Base-by-base conservation (phyloP, 129 eudicot genomes). In the Chrysanthemum lavandulifolium region DNA sequence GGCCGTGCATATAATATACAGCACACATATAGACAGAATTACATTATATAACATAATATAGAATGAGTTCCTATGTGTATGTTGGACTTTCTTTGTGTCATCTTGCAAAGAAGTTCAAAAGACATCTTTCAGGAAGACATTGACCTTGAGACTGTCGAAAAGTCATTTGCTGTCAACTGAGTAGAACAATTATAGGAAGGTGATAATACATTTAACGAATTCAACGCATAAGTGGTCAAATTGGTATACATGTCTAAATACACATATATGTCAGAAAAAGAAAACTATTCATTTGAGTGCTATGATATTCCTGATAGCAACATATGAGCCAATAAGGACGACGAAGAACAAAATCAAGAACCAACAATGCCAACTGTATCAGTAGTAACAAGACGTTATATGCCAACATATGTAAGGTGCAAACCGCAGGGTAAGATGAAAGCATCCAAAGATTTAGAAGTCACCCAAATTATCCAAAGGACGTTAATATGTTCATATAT, bases 1-100 rank as follows among this genome's bases (percentile, higher is more conserved):
- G 81, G 75, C 81, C 76, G 70, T 61, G 33, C 45, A 69, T 68
- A 60, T 51, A 18, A 31, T 61, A 76, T 43, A 56, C 31, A 67
- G 1, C 40, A 19, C 11, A 65, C 53, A 61, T 73, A 48, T 59
- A 45, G 14, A 73, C 50, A 73, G 40, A 33, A 61, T 7, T 61
- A 60, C 18, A 11, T 18, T 48, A 33, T n/a, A 66, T 55, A 65
- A 29, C 14, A 10, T 49, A 9, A 9, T 49, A 65, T 73, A 55
- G 19, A 21, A 23, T 55, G 62, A 16, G 43, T 65, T 13, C 36
- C 18, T 25, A 27, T 40, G 21, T 66, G 5, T 65, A 19, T 49
- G 49, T 61, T 43, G 68, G 72, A 71, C 25, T 40, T 43, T 21
- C 59, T n/a, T 68, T 29, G 63, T 78, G 81, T 61, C 69, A 61